These are phyloP conservation scores for Durotheca rogersii DNA, from an alignment of 495 filamentous ascomycete genomes.

Conservation along the genomic window DNA sequence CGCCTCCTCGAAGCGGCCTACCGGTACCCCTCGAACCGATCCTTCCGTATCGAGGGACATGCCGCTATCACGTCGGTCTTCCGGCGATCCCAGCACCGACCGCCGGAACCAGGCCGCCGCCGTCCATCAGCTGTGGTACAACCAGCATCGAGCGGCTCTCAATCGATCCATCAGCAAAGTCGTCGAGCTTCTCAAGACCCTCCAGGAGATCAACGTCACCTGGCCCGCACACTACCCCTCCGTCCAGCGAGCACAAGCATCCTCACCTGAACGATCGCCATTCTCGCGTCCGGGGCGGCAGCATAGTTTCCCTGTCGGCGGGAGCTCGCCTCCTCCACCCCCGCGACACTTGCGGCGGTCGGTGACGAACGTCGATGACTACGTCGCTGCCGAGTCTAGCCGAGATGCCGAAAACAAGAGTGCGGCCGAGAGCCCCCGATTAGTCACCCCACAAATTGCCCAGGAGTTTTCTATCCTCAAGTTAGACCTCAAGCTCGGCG, in stretches of 20 bases:
- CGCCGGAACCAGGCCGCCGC: slow-evolving; percentile 46
- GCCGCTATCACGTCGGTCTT: slow-evolving; percentile 45
- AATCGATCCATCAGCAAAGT: slow-evolving; percentile 81
- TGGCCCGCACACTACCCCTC: slow-evolving; percentile 97
- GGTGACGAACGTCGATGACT: slow-evolving; percentile 66
- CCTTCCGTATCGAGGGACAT: slow-evolving; percentile 37
- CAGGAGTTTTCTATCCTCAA: slow-evolving; percentile 96
- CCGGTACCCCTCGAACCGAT: slow-evolving; percentile 45
- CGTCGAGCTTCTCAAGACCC: slow-evolving; percentile 71
- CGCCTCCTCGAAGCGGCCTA: slow-evolving; percentile 26
- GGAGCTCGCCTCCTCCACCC: slow-evolving; percentile 32
- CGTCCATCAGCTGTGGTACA: slow-evolving; percentile 64
- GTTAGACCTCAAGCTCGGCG: slow-evolving; percentile 86
- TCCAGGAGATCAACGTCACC: slow-evolving; percentile 83
- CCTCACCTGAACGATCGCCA: slow-evolving; percentile 39
- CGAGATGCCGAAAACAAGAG: slow-evolving; percentile 58
- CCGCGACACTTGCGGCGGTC: slow-evolving; percentile 66
- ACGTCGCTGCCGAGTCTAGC: slow-evolving; percentile 69
- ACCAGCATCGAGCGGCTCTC: slow-evolving; percentile 83
- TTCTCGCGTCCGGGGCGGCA: slow-evolving; percentile 51
- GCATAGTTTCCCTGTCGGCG: slow-evolving; percentile 53
- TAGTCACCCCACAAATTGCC: slow-evolving; percentile 90
- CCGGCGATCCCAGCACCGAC: slow-evolving; percentile 36
- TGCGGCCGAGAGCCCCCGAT: slow-evolving; percentile 63
- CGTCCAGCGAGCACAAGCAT: slow-evolving; percentile 60